Conservation (phyloP, 805 yeast species). For the Candida xyloterini region DNA sequence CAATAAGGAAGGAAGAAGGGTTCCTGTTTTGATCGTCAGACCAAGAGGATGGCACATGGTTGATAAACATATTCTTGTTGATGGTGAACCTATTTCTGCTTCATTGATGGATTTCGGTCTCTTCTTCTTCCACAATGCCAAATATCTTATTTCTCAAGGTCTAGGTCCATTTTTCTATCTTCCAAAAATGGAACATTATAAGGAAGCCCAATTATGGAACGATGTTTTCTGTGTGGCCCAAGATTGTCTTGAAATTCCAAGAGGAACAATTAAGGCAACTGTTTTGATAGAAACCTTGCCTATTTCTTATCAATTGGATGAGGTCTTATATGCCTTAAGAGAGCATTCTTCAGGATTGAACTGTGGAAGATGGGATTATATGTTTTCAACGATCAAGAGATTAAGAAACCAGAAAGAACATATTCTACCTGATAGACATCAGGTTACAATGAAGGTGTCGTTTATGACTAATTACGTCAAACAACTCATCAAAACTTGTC, state of each 20-base stretch:
- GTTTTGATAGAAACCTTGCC: slow-evolving; percentile 82
- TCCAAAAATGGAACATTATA: slow-evolving; percentile 84
- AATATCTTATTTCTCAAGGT: slow-evolving; percentile 56
- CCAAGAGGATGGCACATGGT: slow-evolving; percentile 89
- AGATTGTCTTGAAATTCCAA: slow-evolving; percentile 61
- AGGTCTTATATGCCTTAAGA: slow-evolving; percentile 72
- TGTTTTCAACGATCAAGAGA: slow-evolving; percentile 75
- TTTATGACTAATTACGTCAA: slow-evolving; percentile 78
- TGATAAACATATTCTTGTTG: slow-evolving; percentile 67
- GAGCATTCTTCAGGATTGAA: slow-evolving; percentile 77
- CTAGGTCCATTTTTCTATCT: slow-evolving; percentile 79
- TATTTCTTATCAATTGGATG: slow-evolving; percentile 85
- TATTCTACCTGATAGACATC: slow-evolving; percentile 75
- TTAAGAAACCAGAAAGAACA: slow-evolving; percentile 65
- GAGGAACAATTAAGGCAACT: slow-evolving; percentile 80
- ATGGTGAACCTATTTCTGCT: slow-evolving; percentile 74
- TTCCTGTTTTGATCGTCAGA: slow-evolving; percentile 77
- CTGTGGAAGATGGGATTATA: slow-evolving; percentile 90
- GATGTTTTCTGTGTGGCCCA: slow-evolving; percentile 75
- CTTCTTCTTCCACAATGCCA: slow-evolving; percentile 74
- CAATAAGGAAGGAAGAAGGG: slow-evolving; percentile 48
- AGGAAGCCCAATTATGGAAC: slow-evolving; percentile 82
- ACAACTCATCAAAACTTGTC: slow-evolving; percentile 69
- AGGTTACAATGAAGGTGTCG: slow-evolving; percentile 76
- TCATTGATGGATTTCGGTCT: slow-evolving; percentile 78